phyloP scores from a whole-genome alignment of 2,329 filamentous ascomycete genomes.

The Ampelomyces quisqualis region DNA sequence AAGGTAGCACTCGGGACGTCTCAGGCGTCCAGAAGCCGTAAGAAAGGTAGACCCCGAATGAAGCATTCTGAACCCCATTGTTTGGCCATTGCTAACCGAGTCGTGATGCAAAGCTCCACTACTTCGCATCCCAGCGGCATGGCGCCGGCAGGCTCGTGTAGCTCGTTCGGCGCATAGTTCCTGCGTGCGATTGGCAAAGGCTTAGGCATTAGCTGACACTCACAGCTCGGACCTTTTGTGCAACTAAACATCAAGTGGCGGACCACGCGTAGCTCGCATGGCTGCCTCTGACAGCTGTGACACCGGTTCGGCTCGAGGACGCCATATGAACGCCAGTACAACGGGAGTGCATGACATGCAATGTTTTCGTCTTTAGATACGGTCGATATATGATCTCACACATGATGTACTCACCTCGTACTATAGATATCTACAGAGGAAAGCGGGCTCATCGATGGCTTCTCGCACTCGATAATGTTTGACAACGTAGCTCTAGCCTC shows the following conservation, averaged over 20 bases:
- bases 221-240: conserved; percentile 17
- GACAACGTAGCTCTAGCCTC: too few relatives aligned
- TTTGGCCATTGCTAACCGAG: too few relatives aligned
- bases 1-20: neutral
- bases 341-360: conserved; percentile 12
- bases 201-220: conserved; percentile 6
- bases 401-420: too few relatives aligned
- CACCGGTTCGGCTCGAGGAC: conserved; percentile 32
- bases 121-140: conserved; percentile 7
- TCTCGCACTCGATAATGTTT: too few relatives aligned
- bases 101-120: neutral
- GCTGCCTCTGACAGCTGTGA: conserved; percentile 37
- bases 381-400: too few relatives aligned
- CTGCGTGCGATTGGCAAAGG: conserved; percentile 18
- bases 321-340: conserved; percentile 16
- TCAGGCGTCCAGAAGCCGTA: neutral
- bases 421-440: too few relatives aligned
- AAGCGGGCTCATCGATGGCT: too few relatives aligned
- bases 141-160: conserved; percentile 14
- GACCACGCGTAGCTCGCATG: conserved; percentile 35
- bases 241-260: conserved; percentile 19
- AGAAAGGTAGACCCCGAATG: neutral
- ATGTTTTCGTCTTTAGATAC: too few relatives aligned
- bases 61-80: too few relatives aligned
- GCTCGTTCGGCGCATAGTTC: conserved; percentile 32